Evolutionary conservation across 768 basidiomycete species (phyloP), one percentile per base, ranked within the genome.

Genomic region (Multifurca ochricompacta): DNA sequence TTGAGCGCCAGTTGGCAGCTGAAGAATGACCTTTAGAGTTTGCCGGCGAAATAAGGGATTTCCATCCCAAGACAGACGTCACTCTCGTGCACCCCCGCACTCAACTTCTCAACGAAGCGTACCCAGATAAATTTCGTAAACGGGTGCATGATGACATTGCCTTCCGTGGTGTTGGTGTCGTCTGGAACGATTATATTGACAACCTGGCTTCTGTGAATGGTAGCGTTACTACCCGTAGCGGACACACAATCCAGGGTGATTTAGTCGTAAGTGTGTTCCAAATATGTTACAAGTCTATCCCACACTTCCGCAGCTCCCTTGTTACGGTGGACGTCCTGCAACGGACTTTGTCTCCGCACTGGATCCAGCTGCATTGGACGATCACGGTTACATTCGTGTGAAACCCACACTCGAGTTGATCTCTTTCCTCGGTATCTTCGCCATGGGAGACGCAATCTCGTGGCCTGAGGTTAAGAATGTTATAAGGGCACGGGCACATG

Each of bases 1-100:
- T 36, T 79, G n/a, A n/a, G n/a, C 78, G 0, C 62, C 66, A 0
- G 46, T 53, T 11, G 59, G 60, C n/a, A 35, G 48, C 3, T 49
- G 62, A 21, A 13, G 36, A 6, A 27, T 30, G 19, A 51, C 43
- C 21, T 31, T 13, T 39, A 73, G 74, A 76, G 53, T 53, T 70
- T 6, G 69, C 72, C 1, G 76, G 74, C 5, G 76, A 77, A 66
- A 61, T 76, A 30, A 68, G 66, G 27, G 72, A 76, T 37, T 62
- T 64, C 8, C 69, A 68, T 50, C 73, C 32, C 67, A 50, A 53
- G 14, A 71, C 64, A 62, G 80, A 76, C 56, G 72, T 85, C 16
- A 82, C 81, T 10, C 73, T 87, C 47, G 75, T 87, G 8, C 85
- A n/a, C n/a, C n/a, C n/a, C n/a, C n/a, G n/a, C n/a, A n/a, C n/a